These are phyloP conservation scores for Orbilia quercus DNA, from an alignment of 2,329 filamentous ascomycete species.

Conservation along the genomic window DNA sequence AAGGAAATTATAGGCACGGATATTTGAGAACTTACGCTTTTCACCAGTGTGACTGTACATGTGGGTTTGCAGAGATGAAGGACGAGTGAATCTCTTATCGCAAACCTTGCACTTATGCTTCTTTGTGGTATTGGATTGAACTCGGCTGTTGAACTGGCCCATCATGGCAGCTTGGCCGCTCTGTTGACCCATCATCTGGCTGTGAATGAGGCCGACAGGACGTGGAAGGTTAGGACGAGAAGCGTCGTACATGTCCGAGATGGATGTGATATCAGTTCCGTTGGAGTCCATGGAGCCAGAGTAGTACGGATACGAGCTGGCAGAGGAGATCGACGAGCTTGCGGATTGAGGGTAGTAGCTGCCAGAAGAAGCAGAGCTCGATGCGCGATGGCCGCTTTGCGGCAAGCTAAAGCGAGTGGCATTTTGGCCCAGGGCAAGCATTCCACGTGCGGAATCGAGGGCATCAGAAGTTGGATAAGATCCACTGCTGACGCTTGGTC, in stretches of 20 bases:
- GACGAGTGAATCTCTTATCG: conserved; percentile 95
- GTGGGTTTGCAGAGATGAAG: conserved; percentile 93
- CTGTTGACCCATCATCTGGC: conserved; percentile 63
- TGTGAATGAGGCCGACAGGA: conserved; percentile 72
- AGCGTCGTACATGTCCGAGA: conserved; percentile 67
- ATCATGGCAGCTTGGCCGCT: conserved; percentile 89
- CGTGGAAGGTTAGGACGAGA: conserved; percentile 71
- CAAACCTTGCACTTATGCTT: conserved; percentile 99
- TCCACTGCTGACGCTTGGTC: conserved; percentile 67
- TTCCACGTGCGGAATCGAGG: conserved; percentile 90
- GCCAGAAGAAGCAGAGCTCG: conserved; percentile 75
- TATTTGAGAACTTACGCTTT: conserved; percentile 79
- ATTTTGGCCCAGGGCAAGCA: conserved; percentile 89
- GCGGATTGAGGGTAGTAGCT: conserved; percentile 85
- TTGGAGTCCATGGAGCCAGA: conserved; percentile 87
- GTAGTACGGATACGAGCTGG: conserved; percentile 82
- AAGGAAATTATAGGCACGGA: conserved; percentile 30
- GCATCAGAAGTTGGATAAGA: conserved; percentile 78
- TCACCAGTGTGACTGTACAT: conserved; percentile 99
- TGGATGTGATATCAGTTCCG: conserved; percentile 89
- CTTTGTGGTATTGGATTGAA: conserved; percentile 95
- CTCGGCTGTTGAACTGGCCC: conserved; percentile 97
- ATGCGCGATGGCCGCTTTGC: conserved; percentile 76
- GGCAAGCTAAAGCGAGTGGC: conserved; percentile 34
- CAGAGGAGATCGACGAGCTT: conserved; percentile 88